A percentile compares a stretch with the other conserved stretches of the same genome.
Evolutionary conservation across 805 yeast genomes (phyloP).

Genomic region (Candida stauntonica): DNA sequence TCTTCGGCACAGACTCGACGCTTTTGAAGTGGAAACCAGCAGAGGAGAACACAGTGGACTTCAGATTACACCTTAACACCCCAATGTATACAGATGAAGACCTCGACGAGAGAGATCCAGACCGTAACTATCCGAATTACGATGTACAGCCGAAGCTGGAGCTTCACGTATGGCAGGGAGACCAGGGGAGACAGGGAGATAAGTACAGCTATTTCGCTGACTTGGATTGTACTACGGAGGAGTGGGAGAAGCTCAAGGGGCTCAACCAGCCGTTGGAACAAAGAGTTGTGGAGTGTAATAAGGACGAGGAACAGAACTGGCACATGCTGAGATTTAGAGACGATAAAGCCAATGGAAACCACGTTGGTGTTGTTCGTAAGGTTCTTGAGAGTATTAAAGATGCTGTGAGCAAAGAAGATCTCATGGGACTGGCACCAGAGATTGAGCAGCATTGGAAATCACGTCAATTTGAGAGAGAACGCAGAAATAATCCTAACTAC

Average conservation of each 20-base stretch:
- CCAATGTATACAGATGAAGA: constrained; percentile 57
- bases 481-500: constrained; percentile 6
- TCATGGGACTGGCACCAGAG: constrained; percentile 50
- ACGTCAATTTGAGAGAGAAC: constrained; percentile 37
- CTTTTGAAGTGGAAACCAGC: constrained; percentile 96
- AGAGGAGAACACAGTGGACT: constrained; percentile 91
- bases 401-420: constrained; percentile 76
- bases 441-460: constrained; percentile 61
- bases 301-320: constrained; percentile 65
- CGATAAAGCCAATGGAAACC: constrained; percentile 88
- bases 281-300: constrained; percentile 80
- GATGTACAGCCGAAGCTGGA: constrained; percentile 72
- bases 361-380: constrained; percentile 72
- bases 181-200: constrained; percentile 50
- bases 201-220: constrained; percentile 65
- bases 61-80: constrained; percentile 62
- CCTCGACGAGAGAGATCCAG: constrained; percentile 56
- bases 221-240: constrained; percentile 57
- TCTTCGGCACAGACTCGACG: constrained; percentile 82
- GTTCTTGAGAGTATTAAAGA: constrained; percentile 83
- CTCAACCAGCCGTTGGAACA: constrained; percentile 82
- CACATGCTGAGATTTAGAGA: constrained; percentile 83
- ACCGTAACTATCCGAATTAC: constrained; percentile 72
- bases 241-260: constrained; percentile 73
- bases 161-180: constrained; percentile 78